Evolutionary conservation across 1,284 basidiomycete genomes (phyloP), one percentile per base, ranked within the genome.

Genomic region (Flammula alnicola): DNA sequence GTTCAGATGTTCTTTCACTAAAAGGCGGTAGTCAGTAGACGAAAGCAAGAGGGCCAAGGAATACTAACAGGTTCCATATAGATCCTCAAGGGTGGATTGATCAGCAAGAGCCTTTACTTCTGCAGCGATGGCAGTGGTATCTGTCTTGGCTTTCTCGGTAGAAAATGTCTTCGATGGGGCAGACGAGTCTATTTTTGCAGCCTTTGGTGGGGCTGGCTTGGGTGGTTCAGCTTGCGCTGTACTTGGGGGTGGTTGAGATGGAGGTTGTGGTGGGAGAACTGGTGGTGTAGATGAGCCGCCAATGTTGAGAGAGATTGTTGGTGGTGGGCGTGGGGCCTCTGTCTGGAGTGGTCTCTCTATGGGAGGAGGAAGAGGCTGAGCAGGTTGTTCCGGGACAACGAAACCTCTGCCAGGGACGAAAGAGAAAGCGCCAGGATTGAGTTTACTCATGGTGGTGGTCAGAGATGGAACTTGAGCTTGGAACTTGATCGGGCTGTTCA

Each of bases 1-100:
- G 71, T 97, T 94, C 17, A 97, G 72, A 72, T 98, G 95, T 61
- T 92, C 86, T 73, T 97, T 98, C 64, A 80, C 91, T 92, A 63
- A 58, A 25, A 48, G 45, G 39, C 32, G 46, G 17, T 43, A 47
- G 48, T 52, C 48, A 51, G 47, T 55, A 40, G 44, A 26, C 8
- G 31, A 49, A 29, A 27, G 19, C 17, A 49, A 31, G 37, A 17
- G 23, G 38, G 47, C 46, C 45, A 51, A 14, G 41, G 10, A 49
- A 46, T 12, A 65, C 73, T 35, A 44, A 93, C 91, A 69, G 63
- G 87, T 73, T 51, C 94, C 95, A 67, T 87, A 98, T 19, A 98
- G 79, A 77, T 97, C 95, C 49, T 90, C 81, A 41, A 98, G 75
- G 3, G 91, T 82, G 30, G 86, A 77, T 56, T 87, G 81, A 73